A percentile compares a stretch with the other conserved stretches of the same genome.
Conservation (phyloP, 2,329 filamentous ascomycete genomes). For the Emericellopsis atlantica region DNA sequence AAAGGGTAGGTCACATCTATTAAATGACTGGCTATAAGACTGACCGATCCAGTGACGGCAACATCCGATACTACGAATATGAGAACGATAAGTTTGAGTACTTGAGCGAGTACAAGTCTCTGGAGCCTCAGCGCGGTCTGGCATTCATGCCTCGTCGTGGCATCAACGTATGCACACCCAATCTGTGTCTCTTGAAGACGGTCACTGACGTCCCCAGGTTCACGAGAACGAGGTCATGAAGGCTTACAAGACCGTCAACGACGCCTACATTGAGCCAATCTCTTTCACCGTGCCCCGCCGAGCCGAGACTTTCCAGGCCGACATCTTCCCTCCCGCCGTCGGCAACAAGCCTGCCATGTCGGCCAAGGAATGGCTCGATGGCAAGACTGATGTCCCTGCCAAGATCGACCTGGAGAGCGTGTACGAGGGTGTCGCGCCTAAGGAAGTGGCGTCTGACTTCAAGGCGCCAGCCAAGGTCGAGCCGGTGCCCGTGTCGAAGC, state of each 20-base stretch:
- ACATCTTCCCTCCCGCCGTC: slow-evolving; percentile 83
- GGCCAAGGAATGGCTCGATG: slow-evolving; percentile 71
- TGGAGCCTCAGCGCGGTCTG: slow-evolving; percentile 84
- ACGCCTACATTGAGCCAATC: slow-evolving; percentile 87
- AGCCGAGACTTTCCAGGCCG: slow-evolving; percentile 89
- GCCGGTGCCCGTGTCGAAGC: slow-evolving; percentile 30
- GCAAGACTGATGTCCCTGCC: slow-evolving; percentile 71
- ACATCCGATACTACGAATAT: slow-evolving; percentile 98
- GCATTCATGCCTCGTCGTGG: slow-evolving; percentile 92
- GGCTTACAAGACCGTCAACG: slow-evolving; percentile 94
- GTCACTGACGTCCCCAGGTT: slow-evolving; percentile 32
- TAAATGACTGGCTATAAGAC: neutral
- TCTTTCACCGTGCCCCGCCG: slow-evolving; percentile 94
- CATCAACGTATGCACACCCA: slow-evolving; percentile 54
- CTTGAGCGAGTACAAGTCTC: slow-evolving; percentile 93
- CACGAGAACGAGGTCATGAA: slow-evolving; percentile 96
- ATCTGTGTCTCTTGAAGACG: neutral
- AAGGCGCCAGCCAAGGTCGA: slow-evolving; percentile 35
- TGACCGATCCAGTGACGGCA: slow-evolving; percentile 60
- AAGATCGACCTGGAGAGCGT: slow-evolving; percentile 92
- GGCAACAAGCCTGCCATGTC: slow-evolving; percentile 73
- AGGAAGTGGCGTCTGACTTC: slow-evolving; percentile 62
- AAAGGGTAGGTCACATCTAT: slow-evolving; percentile 66
- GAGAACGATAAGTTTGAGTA: slow-evolving; percentile 98
- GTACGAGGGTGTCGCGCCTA: slow-evolving; percentile 71